Percentiles rank a stretch among this genome's conserved stretches.
Conservation (phyloP, 2,329 filamentous ascomycete genomes). For the Colletotrichum australisinense region DNA sequence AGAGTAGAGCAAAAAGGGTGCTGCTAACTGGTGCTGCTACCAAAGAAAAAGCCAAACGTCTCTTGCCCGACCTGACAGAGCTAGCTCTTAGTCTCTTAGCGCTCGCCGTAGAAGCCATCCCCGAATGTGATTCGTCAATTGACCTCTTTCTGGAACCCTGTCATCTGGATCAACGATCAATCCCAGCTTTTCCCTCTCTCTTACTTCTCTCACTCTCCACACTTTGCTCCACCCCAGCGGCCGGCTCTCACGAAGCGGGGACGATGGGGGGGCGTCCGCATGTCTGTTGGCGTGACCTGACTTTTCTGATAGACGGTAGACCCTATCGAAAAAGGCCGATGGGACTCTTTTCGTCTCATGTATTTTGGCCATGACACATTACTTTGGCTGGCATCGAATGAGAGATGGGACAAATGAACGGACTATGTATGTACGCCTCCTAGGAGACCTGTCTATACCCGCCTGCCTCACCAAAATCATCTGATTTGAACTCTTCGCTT, state of each 20-base stretch:
- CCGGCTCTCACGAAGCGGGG: neutral
- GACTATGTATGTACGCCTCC: neutral
- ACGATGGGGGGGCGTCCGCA: neutral
- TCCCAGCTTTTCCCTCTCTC: neutral
- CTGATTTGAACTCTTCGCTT: neutral
- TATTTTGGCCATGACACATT: neutral
- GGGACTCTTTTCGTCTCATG: neutral
- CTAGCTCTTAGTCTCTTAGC: slow-evolving; percentile 3
- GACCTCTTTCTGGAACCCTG: slow-evolving; percentile 28
- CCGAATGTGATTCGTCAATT: slow-evolving; percentile 29
- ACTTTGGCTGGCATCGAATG: neutral
- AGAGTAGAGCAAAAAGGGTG: neutral
- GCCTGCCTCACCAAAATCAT: neutral
- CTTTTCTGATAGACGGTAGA: neutral
- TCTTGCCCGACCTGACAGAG: neutral
- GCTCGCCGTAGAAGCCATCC: slow-evolving; percentile 14
- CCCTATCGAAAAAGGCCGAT: neutral
- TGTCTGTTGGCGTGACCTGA: slow-evolving; percentile 5
- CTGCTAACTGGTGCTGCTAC: neutral
- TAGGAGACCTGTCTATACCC: neutral
- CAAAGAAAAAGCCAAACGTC: slow-evolving; percentile 3
- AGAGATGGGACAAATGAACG: neutral
- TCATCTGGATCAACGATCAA: slow-evolving; percentile 4
- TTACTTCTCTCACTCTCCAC: slow-evolving; percentile 9
- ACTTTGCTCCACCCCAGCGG: neutral